Conservation (phyloP, 176 grass and related monocot species). For the Saccharum officinarum region DNA sequence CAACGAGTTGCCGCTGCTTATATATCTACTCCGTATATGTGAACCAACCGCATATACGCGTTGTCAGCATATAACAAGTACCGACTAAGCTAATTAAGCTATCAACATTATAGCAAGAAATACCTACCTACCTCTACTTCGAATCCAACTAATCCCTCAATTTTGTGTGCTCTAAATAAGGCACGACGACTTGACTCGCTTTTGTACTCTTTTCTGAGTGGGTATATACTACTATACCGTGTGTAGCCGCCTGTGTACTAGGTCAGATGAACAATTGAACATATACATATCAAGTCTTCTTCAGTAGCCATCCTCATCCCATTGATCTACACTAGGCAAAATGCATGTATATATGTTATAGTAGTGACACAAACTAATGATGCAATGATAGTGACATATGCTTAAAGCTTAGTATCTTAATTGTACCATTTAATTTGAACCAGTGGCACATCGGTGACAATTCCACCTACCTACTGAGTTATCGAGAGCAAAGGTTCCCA, state of each 20-base stretch:
- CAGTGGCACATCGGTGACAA: too few relatives aligned
- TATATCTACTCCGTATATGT: too few relatives aligned
- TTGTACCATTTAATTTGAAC: too few relatives aligned
- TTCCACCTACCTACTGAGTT: too few relatives aligned
- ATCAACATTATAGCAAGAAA: too few relatives aligned
- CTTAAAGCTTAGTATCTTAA: not conserved
- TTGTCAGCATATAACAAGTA: not conserved
- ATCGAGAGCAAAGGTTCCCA: not conserved
- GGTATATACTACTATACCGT: too few relatives aligned
- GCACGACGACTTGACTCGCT: not conserved
- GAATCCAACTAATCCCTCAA: not conserved
- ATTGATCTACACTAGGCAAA: not conserved
- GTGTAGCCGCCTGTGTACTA: not conserved
- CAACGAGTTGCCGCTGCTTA: not conserved
- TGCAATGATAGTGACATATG: not conserved
- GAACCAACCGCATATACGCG: not conserved
- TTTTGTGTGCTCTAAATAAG: not conserved
- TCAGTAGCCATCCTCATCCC: not conserved
- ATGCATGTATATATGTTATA: not conserved
- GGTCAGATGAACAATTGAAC: too few relatives aligned
- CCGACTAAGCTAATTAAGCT: not conserved
- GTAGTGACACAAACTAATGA: not conserved
- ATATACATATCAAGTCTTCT: too few relatives aligned
- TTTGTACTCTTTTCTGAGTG: not conserved
- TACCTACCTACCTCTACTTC: not conserved